phyloP scores from a whole-genome alignment of 2,329 filamentous ascomycete species.

The Penicillium hesseltinei region DNA sequence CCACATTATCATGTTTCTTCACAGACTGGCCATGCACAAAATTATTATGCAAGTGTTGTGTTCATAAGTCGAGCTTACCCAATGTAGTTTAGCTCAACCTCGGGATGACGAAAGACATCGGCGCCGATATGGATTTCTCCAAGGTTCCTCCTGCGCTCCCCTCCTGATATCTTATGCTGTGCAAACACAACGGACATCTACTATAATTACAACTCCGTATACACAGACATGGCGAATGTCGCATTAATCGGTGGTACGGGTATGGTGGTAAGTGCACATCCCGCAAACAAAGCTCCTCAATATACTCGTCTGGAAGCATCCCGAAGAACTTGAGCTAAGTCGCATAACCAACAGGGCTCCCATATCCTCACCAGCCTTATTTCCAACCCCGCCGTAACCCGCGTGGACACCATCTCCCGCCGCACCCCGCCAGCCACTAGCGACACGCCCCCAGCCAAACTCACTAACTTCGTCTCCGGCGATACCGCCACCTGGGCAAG shows the following conservation, averaged over 20 bases:
- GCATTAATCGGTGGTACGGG: conserved; percentile 49
- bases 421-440: conserved; percentile 40
- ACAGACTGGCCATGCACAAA: background rate
- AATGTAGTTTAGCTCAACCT: background rate
- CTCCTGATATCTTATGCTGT: background rate
- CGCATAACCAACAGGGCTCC: conserved; percentile 58
- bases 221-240: conserved; percentile 43
- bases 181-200: background rate
- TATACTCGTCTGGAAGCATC: background rate
- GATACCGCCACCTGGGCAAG: conserved; percentile 69
- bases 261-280: conserved; percentile 46
- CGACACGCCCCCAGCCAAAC: conserved; percentile 57
- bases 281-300: background rate
- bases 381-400: conserved; percentile 36
- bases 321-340: conserved; percentile 9
- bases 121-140: background rate
- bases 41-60: background rate
- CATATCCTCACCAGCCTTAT: conserved; percentile 65
- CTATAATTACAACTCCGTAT: background rate
- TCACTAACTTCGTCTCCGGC: conserved; percentile 64
- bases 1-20: background rate
- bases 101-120: background rate
- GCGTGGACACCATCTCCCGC: conserved; percentile 48
- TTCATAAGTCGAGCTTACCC: background rate
- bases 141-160: background rate